A percentile compares a stretch with the other conserved stretches of the same genome.
Conservation (phyloP, 176 grass and related monocot species). For the Rhipidocladum racemiflorum region DNA sequence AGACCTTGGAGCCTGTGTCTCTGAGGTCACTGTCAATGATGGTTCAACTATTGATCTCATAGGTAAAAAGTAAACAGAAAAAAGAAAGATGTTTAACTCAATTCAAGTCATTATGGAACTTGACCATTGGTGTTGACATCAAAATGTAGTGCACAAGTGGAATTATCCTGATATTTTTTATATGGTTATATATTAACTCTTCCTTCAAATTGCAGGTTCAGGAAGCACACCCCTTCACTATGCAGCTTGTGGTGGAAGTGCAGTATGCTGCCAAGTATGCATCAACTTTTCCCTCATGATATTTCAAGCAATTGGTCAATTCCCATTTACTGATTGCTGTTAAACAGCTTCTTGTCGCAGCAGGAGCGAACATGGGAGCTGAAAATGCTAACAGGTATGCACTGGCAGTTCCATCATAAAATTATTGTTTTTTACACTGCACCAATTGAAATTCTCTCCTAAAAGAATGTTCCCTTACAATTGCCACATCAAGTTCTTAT, state of each 20-base stretch:
- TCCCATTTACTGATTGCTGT: constrained; percentile 39
- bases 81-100: not conserved
- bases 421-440: not conserved
- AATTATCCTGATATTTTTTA: not conserved
- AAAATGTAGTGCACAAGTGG: not conserved
- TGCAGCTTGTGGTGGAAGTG: constrained; percentile 89
- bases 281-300: constrained; percentile 8
- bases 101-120: constrained; percentile 21
- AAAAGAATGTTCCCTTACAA: not conserved
- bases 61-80: constrained; percentile 44
- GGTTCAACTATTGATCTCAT: constrained; percentile 98
- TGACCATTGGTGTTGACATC: not conserved
- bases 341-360: constrained; percentile 78
- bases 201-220: constrained; percentile 61
- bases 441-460: constrained; percentile 5
- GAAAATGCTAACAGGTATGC: constrained; percentile 78
- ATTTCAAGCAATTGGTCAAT: constrained; percentile 14
- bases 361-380: constrained; percentile 74
- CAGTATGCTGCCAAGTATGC: constrained; percentile 87
- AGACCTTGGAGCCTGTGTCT: constrained; percentile 85
- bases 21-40: constrained; percentile 78
- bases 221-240: constrained; percentile 93
- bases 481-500: not conserved
- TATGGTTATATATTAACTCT: constrained; percentile 12
- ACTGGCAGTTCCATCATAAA: not conserved